These are phyloP conservation scores for Aurifilum marmelostoma DNA, from an alignment of 2,329 filamentous ascomycete genomes.

Conservation along the genomic window DNA sequence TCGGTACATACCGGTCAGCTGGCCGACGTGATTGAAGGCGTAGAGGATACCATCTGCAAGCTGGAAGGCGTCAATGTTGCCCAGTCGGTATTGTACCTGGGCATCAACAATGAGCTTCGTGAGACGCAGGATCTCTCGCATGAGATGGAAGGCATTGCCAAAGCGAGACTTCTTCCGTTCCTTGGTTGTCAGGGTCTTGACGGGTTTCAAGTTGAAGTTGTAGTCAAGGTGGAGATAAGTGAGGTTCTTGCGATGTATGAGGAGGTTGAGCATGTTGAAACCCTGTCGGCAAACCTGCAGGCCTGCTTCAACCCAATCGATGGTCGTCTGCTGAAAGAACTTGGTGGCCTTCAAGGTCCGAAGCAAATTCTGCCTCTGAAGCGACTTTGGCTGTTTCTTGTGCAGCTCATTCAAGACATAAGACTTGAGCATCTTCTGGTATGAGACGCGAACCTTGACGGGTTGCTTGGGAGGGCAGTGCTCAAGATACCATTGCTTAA, in stretches of 20 bases:
- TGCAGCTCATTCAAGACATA: conserved; percentile 96
- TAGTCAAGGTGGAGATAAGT: conserved; percentile 98
- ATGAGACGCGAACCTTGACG: conserved; percentile 96
- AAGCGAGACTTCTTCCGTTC: conserved; percentile 99
- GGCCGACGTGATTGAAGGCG: conserved; percentile 98
- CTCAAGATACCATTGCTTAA: conserved; percentile 98
- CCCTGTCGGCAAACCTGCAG: conserved; percentile 97
- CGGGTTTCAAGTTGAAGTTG: conserved; percentile 98
- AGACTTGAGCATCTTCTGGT: conserved; percentile 95
- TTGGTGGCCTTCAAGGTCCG: conserved; percentile 92
- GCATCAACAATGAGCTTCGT: conserved; percentile 98
- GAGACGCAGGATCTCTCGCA: conserved; percentile 94
- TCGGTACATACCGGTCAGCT: conserved; percentile 98
- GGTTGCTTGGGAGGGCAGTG: conserved; percentile 87
- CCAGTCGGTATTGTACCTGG: conserved; percentile 94
- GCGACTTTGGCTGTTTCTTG: conserved; percentile 91
- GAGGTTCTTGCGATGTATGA: conserved; percentile 97
- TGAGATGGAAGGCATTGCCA: conserved; percentile 97
- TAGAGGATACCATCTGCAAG: conserved; percentile 98
- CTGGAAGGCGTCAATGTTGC: conserved; percentile 98
- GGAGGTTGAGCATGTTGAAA: conserved; percentile 97
- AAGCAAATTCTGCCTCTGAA: conserved; percentile 92
- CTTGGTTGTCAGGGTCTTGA: conserved; percentile 98
- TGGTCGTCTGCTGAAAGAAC: conserved; percentile 99
- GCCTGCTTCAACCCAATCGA: conserved; percentile 99